Percentiles rank a stretch among this genome's conserved stretches.
Conservation (phyloP, 1,284 basidiomycete species). For the Ganoderma lingzhi region DNA sequence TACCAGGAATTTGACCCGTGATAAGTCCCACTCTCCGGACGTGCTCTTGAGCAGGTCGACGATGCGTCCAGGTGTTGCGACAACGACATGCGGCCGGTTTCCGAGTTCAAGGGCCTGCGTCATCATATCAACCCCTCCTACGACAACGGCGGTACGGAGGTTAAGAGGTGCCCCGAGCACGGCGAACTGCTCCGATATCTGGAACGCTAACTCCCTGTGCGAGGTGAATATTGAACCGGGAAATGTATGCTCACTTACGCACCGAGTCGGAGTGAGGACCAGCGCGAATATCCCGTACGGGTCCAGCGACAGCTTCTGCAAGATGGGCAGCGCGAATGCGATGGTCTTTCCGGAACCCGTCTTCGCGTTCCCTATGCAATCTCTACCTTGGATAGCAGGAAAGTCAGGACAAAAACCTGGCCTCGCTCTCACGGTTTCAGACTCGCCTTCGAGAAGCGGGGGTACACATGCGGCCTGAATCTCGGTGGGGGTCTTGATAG, state of each 20-base stretch:
- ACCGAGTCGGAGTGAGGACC: constrained; percentile 95
- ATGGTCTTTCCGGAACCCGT: constrained; percentile 99
- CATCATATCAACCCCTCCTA: constrained; percentile 99
- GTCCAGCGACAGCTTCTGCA: constrained; percentile 88
- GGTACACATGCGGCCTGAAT: constrained; percentile 94
- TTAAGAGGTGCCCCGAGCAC: constrained; percentile 88
- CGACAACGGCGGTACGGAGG: constrained; percentile 87
- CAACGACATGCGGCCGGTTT: constrained; percentile 90
- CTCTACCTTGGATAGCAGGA: constrained; percentile 64
- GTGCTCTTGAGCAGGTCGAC: constrained; percentile 91
- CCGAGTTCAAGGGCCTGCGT: constrained; percentile 89
- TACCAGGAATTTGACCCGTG: constrained; percentile 88
- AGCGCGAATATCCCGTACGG: constrained; percentile 96
- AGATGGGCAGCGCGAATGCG: constrained; percentile 95
- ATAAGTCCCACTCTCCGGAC: constrained; percentile 85
- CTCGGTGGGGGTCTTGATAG: constrained; percentile 87
- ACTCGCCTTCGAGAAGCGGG: constrained; percentile 80
- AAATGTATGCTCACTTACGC: constrained; percentile 31
- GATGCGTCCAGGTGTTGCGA: constrained; percentile 96
- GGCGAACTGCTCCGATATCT: constrained; percentile 95
- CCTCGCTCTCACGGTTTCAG: too few relatives aligned
- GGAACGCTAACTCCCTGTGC: constrained; percentile 92
- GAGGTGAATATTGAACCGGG: constrained; percentile 5
- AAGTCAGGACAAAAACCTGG: constrained; percentile 28
- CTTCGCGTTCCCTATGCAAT: constrained; percentile 97